Percentiles rank a stretch among this genome's conserved stretches.
These are phyloP conservation scores for Viola odorata DNA, from an alignment of 345 rosid species.

Conservation along the genomic window DNA sequence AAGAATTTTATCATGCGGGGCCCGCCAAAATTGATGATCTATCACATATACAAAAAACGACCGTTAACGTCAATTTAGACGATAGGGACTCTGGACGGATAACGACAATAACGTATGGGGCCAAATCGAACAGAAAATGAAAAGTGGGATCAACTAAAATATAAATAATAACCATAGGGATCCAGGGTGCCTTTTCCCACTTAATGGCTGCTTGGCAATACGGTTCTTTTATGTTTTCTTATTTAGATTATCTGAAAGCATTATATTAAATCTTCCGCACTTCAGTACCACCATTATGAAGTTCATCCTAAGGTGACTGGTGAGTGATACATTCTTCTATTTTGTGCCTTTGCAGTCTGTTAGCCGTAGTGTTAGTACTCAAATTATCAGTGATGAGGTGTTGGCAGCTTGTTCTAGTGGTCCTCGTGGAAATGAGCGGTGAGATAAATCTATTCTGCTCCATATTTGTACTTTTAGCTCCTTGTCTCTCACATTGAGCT, in stretches of 20 bases:
- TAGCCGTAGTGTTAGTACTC: slow-evolving; percentile 58
- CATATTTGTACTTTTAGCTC: not conserved
- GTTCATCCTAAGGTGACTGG: no score
- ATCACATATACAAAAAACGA: no score
- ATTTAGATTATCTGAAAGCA: not conserved
- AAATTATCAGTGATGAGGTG: slow-evolving; percentile 69
- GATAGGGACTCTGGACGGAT: no score
- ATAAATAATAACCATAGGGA: no score
- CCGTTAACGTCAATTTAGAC: no score
- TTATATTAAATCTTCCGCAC: not conserved
- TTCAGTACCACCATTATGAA: not conserved
- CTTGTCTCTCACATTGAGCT: not conserved
- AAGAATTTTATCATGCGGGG: no score
- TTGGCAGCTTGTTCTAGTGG: slow-evolving; percentile 67
- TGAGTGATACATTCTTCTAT: not conserved
- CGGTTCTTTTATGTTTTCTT: not conserved
- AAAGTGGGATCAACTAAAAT: no score
- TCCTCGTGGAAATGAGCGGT: slow-evolving; percentile 90
- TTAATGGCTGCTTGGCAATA: not conserved
- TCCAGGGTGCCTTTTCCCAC: not conserved
- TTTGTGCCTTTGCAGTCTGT: slow-evolving; percentile 43
- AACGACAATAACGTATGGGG: no score
- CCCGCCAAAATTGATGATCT: no score
- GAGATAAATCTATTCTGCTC: slow-evolving; percentile 14
- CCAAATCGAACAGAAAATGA: no score